A percentile compares a stretch with the other conserved stretches of the same genome.
Conservation (phyloP, 352 stramenopile species). For the Phytophthora constricta region DNA sequence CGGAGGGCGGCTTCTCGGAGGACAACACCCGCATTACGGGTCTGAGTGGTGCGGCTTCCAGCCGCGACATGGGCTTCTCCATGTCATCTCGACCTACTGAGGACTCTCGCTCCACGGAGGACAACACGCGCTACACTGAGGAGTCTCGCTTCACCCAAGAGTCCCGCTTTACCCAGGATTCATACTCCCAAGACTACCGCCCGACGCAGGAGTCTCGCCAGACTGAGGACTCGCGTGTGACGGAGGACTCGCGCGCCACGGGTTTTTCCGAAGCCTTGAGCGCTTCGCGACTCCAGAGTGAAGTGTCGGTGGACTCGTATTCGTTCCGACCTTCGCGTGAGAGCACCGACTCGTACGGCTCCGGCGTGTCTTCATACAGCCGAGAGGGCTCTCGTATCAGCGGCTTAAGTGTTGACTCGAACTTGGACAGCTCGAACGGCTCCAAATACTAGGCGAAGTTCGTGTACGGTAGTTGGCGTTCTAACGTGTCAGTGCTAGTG, state of each 20-base stretch:
- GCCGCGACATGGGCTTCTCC: constrained; percentile 46
- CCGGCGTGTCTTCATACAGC: constrained; percentile 65
- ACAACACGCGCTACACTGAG: constrained; percentile 13
- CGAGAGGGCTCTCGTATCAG: constrained; percentile 71
- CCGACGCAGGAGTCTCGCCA: constrained; percentile 4
- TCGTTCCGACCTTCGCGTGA: constrained; percentile 55
- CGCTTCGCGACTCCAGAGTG: constrained; percentile 56
- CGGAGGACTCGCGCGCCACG: constrained; percentile 33
- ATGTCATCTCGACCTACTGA: constrained; percentile 43
- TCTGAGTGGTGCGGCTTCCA: constrained; percentile 40
- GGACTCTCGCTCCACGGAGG: constrained; percentile 35
- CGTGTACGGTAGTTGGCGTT: constrained; percentile 28
- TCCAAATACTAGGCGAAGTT: constrained; percentile 31
- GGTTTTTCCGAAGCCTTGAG: constrained; percentile 55
- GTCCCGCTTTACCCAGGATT: constrained; percentile 21
- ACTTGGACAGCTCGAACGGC: constrained; percentile 36
- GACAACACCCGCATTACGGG: constrained; percentile 31
- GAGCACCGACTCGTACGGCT: constrained; percentile 76
- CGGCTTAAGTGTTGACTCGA: constrained; percentile 55
- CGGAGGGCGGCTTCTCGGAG: constrained; percentile 40
- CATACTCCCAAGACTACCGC: constrained; percentile 34
- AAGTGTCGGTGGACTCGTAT: constrained; percentile 80
- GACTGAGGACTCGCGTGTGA: constrained; percentile 26
- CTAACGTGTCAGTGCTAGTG: constrained; percentile 25
- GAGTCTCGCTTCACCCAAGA: constrained; percentile 22